Evolutionary conservation across 768 basidiomycete genomes (phyloP).

Genomic region (Piloderma croceum): DNA sequence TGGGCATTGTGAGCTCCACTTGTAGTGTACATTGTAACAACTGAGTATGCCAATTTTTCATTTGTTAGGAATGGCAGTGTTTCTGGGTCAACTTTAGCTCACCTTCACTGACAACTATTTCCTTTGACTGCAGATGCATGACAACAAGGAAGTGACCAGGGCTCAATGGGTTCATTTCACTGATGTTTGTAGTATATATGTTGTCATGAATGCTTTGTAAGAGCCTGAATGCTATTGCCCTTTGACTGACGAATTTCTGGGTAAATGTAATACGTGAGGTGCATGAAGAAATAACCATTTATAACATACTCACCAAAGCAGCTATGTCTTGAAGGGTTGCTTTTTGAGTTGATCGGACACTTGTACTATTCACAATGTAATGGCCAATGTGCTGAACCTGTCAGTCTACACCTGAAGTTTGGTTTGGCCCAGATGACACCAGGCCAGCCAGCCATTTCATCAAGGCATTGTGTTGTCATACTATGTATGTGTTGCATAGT

Average conservation of each 20-base stretch:
- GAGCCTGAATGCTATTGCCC: background rate
- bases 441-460: conserved; percentile 4
- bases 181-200: conserved; percentile 9
- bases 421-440: background rate
- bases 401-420: conserved; percentile 7
- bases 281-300: too few relatives aligned
- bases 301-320: conserved; percentile 1
- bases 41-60: conserved; percentile 3
- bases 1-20: conserved; percentile 4
- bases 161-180: background rate
- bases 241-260: conserved; percentile 3
- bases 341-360: conserved; percentile 8
- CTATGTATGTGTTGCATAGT: too few relatives aligned
- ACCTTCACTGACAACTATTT: background rate
- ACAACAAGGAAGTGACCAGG: conserved; percentile 4
- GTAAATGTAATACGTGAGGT: background rate
- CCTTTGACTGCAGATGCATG: background rate
- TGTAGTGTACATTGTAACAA: conserved; percentile 14
- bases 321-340: conserved; percentile 5
- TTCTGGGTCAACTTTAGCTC: background rate
- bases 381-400: conserved; percentile 2
- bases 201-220: conserved; percentile 10
- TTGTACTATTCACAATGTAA: background rate
- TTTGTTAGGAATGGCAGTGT: background rate
- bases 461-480: conserved; percentile 7